Conservation (phyloP, 1,284 basidiomycete species). For the Agroathelia rolfsii region DNA sequence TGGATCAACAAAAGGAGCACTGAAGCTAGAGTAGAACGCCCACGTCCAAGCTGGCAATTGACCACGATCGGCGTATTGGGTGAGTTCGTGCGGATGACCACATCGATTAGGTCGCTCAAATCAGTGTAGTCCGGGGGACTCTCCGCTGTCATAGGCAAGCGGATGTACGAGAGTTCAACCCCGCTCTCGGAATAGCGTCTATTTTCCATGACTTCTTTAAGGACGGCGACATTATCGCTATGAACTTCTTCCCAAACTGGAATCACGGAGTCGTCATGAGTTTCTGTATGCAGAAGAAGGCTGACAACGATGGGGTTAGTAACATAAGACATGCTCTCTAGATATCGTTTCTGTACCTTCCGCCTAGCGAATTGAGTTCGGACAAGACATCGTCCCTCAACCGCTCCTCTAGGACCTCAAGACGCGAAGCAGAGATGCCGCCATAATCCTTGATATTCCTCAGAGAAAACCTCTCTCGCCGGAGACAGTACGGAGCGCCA, state of each 20-base stretch:
- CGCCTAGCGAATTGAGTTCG: constrained; percentile 79
- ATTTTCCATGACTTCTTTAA: constrained; percentile 84
- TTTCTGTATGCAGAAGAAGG: constrained; percentile 86
- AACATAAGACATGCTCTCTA: too few relatives aligned
- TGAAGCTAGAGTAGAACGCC: constrained; percentile 86
- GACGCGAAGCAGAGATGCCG: constrained; percentile 80
- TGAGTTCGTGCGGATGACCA: constrained; percentile 70
- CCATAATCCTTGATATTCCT: constrained; percentile 91
- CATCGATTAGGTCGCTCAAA: constrained; percentile 69
- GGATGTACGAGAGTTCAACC: constrained; percentile 67
- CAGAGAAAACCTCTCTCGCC: constrained; percentile 71
- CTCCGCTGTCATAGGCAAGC: constrained; percentile 88
- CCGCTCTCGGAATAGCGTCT: constrained; percentile 31
- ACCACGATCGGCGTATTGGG: constrained; percentile 79
- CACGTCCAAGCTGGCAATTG: constrained; percentile 93
- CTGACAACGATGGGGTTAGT: constrained; percentile 33
- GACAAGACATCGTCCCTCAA: constrained; percentile 83
- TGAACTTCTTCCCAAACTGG: constrained; percentile 94
- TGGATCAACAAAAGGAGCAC: constrained; percentile 82
- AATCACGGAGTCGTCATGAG: constrained; percentile 78
- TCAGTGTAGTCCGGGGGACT: constrained; percentile 62
- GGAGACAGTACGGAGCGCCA: constrained; percentile 71
- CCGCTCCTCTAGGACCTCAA: constrained; percentile 88
- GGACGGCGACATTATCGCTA: constrained; percentile 68
- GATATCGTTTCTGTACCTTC: too few relatives aligned